phyloP scores from a whole-genome alignment of 139 green algal genomes.

The Chlamydomonas schloesseri region DNA sequence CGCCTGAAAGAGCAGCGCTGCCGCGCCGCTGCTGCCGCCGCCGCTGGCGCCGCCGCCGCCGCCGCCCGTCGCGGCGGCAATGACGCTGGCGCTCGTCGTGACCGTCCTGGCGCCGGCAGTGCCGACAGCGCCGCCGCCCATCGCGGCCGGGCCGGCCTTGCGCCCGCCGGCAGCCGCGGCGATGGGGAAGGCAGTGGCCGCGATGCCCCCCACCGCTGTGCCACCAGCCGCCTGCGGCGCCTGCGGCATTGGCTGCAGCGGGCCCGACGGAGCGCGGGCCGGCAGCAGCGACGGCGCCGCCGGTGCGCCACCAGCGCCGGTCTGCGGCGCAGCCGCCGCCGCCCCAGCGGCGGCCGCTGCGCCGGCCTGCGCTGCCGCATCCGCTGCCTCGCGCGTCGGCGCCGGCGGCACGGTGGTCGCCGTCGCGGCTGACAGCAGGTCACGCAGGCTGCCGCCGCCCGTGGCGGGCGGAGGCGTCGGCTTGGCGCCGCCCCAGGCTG shows the following conservation, averaged over 20 bases:
- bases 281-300: neutral
- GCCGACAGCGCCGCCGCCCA: neutral
- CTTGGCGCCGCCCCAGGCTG: constrained; percentile 50
- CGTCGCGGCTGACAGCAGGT: constrained; percentile 3
- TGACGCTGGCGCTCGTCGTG: no score
- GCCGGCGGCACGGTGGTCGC: no score
- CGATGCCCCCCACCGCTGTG: neutral
- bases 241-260: neutral
- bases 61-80: neutral
- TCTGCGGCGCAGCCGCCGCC: no score
- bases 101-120: neutral
- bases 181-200: neutral
- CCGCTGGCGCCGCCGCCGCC: no score
- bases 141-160: neutral
- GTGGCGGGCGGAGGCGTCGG: neutral
- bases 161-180: constrained; percentile 2
- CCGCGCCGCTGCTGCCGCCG: no score
- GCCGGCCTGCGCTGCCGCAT: no score
- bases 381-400: no score
- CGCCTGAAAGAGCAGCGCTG: no score
- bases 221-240: neutral
- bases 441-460: neutral
- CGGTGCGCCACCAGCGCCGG: no score
- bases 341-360: no score
- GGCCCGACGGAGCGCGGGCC: constrained; percentile 6